Evolutionary conservation across 805 yeast genomes (phyloP), one percentile per base, ranked within the genome.

Genomic region (Blastobotrys attinorum): DNA sequence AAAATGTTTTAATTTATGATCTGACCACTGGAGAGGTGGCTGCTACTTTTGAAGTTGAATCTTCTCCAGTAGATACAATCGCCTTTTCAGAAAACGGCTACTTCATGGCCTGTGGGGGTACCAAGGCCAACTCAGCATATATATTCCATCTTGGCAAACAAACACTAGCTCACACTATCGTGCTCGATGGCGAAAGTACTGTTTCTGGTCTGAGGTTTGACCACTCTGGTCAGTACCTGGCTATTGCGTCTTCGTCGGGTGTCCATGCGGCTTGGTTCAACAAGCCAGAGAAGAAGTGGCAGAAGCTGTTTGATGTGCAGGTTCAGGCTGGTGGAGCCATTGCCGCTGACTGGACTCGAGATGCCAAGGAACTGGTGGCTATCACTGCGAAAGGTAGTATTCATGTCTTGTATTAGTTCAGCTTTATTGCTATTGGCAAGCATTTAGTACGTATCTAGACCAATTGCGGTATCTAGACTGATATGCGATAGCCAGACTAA

Each of bases 11-110:
- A 2, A 62, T 76, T 3, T 65, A 59, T 49, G 71, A 69, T 45
- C 49, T 75, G 20, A 58, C 72, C 2, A 59, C 62, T 22, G 67
- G 72, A 2, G 52, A 53, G 8, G 43, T 59, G 16, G 39, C 21
- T n/a, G 32, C 22, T 10, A 40, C 38, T 3, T 21, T 40, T 4
- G 36, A 31, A 39, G 39, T 11, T 3, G 56, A 53, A n/a, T 49
- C 52, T 29, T 45, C 51, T 1, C 31, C 42, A 1, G 62, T 73
- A 7, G 49, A 58, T 4, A 58, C 62, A n/a, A 44, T 79, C 10
- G 54, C 58, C 34, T 80, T 79, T 61, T 82, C 81, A 2, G 63
- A 67, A 22, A 82, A 82, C 55, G 90, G 90, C 1, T 79, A 76
- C 57, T 78, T 81, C 73, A 55, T 82, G 34, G 55, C 52, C 16